Conservation (phyloP, 352 stramenopile genomes). For the Albugo laibachii region DNA sequence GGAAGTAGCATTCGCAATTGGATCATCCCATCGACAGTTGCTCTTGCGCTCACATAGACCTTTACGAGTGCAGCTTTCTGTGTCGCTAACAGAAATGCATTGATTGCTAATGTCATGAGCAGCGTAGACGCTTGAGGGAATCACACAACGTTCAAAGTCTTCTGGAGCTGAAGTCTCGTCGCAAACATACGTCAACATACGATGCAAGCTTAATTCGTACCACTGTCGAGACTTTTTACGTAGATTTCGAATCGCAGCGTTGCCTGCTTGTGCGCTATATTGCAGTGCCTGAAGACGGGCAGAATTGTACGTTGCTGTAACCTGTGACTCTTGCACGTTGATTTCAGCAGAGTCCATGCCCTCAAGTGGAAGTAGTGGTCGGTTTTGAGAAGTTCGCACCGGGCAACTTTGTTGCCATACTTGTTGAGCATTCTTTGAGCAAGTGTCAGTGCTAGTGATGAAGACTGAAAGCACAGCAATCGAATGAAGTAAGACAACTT, state of each 20-base stretch:
- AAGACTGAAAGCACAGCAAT: no score
- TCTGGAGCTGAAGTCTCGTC: constrained; percentile 19
- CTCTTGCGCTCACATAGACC: constrained; percentile 43
- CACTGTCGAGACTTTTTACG: constrained; percentile 40
- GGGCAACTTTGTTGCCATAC: constrained; percentile 40
- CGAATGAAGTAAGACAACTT: no score
- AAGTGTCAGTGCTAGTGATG: constrained; percentile 2
- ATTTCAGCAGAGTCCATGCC: constrained; percentile 30
- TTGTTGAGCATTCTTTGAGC: constrained; percentile 22
- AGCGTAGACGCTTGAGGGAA: constrained; percentile 18
- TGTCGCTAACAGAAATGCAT: constrained; percentile 29
- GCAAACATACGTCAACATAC: constrained; percentile 54
- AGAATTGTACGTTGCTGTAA: constrained; percentile 37
- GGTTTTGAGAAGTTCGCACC: constrained; percentile 24
- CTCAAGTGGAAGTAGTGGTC: constrained; percentile 30
- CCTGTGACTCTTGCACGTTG: constrained; percentile 33
- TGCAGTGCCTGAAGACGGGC: constrained; percentile 50
- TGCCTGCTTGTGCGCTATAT: constrained; percentile 28
- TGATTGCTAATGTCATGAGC: constrained; percentile 26
- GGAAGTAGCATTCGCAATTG: constrained; percentile 13
- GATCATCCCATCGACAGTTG: constrained; percentile 72
- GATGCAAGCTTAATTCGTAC: constrained; percentile 45
- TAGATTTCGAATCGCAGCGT: constrained; percentile 44
- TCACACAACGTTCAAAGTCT: constrained; percentile 41
- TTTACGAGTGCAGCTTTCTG: constrained; percentile 27